Evolutionary conservation across 2,329 filamentous ascomycete species (phyloP), one percentile per base, ranked within the genome.

Genomic region (Zymoseptoria ardabiliae): DNA sequence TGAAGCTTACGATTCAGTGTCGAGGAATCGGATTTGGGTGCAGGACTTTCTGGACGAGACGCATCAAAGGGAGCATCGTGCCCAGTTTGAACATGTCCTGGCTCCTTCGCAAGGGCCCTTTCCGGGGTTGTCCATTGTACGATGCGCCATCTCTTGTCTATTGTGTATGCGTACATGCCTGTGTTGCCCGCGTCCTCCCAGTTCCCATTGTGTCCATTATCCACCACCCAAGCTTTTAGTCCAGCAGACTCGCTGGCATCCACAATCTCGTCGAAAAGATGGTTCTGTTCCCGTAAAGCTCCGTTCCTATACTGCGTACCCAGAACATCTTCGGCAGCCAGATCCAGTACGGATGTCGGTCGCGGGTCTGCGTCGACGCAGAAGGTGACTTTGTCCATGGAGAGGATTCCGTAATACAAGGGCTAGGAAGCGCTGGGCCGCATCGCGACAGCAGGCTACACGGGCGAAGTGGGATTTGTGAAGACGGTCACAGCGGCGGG

Each of bases 341-440:
- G 50, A 25, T 61, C 60, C 41, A 64, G 19, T 11, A 63, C 54
- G 45, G 57, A 63, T 6, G 63, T 65, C 28, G 63, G 61, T 53
- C 63, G 35, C 11, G 61, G 63, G 50, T 65, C 63, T 50, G 63
- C 59, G 45, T 63, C 52, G 28, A 63, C n/a, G 50, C 56, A 60
- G 53, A 35, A 41, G 20, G 48, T 28, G 50, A 58, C 21, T 2
- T 23, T 30, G 53, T 61, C 59, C 59, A 61, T 61, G 21, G 41
- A 23, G 9, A 4, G 9, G 35, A 13, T 4, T 49, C 30, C 21
- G 7, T 11, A 56, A 13, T 50, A 11, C 49, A 50, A 20, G 22
- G 13, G 6, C 19, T 20, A 23, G 19, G n/a, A n/a, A 22, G 22
- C 11, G 10, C 11, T 11, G 49, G 21, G 22, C 19, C 49, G 49